Evolutionary conservation across 192 early-diverging fungal genomes (phyloP), one percentile per base, ranked within the genome.

Genomic region (Coemansia sp.): DNA sequence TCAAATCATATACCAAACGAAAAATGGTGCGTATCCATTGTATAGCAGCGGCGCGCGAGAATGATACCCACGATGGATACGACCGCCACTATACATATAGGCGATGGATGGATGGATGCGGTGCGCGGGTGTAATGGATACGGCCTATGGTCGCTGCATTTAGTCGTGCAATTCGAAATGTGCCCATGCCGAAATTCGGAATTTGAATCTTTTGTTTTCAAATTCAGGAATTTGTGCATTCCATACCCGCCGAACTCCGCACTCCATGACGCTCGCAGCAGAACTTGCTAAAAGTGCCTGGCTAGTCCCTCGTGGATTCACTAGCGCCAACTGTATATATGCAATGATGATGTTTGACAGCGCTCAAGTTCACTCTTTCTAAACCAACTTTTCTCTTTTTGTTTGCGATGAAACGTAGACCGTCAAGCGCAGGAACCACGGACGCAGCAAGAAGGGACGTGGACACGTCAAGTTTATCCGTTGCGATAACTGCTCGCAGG

Each of bases 401-500:
- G 6, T 17, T 21, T 71, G 53, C 42, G 42, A 49, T 23, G 40
- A 58, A 32, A 30, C 55, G 14, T 84, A 97, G 97, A 98, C 97
- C 86, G 83, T 87, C 83, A 99, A 98, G 90, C 93, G 96, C 91
- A 94, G 97, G 88, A 99, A 97, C 86, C 91, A 96, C 89, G 96
- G 97, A 89, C 95, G 98, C 80, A 93, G 90, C 92, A 99, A 99
- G 93, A 87, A 94, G 85, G 96, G 96, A 64, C 95, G 98, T 86
- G 98, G 98, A 78, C 96, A 97, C 91, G 92, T 93, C 80, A 94
- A 94, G 87, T 90, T 91, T 75, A 93, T 98, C 78, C 93, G 96
- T 73, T 98, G 98, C 92, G 92, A 92, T 85, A 99, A 99, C 95
- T 99, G 98, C 87, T 89, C 91, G 72, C 94, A 96, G 85, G 96